Conservation (phyloP, 2,329 filamentous ascomycete genomes). For the Ophidiomyces ophidiicola region DNA sequence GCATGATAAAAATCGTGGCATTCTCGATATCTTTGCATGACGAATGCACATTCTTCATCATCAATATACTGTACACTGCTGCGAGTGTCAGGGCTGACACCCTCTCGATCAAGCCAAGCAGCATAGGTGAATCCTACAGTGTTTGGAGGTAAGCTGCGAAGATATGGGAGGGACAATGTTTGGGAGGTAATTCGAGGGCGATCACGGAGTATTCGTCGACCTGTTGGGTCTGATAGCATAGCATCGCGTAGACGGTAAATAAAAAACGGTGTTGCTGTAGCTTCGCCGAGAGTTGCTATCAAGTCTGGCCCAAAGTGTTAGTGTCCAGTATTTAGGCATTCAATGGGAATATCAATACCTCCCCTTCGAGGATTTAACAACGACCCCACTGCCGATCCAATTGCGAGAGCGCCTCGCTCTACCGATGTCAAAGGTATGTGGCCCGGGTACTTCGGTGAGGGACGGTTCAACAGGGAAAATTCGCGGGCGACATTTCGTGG, state of each 20-base stretch:
- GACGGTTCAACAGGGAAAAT: constrained; percentile 78
- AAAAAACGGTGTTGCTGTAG: constrained; percentile 89
- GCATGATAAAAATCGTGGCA: constrained; percentile 98
- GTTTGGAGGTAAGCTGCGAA: constrained; percentile 59
- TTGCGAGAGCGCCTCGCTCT: constrained; percentile 60
- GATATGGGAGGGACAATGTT: constrained; percentile 52
- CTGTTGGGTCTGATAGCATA: constrained; percentile 75
- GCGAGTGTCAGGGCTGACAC: constrained; percentile 83
- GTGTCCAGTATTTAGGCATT: neutral
- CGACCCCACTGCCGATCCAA: constrained; percentile 49
- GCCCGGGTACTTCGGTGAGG: constrained; percentile 75
- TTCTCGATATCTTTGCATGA: constrained; percentile 95
- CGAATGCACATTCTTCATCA: constrained; percentile 90
- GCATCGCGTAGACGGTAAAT: constrained; percentile 80
- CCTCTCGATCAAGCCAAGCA: constrained; percentile 84
- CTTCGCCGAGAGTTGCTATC: constrained; percentile 86
- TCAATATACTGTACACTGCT: constrained; percentile 78
- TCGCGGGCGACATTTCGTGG: constrained; percentile 25
- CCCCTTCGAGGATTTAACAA: constrained; percentile 66
- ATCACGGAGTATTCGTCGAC: constrained; percentile 80
- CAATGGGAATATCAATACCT: constrained; percentile 38
- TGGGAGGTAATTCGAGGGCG: constrained; percentile 75
- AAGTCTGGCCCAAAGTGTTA: constrained; percentile 53
- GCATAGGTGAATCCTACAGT: constrained; percentile 74
- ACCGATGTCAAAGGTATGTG: constrained; percentile 75